phyloP scores from a whole-genome alignment of 2,329 filamentous ascomycete genomes.

The Cadophora malorum region DNA sequence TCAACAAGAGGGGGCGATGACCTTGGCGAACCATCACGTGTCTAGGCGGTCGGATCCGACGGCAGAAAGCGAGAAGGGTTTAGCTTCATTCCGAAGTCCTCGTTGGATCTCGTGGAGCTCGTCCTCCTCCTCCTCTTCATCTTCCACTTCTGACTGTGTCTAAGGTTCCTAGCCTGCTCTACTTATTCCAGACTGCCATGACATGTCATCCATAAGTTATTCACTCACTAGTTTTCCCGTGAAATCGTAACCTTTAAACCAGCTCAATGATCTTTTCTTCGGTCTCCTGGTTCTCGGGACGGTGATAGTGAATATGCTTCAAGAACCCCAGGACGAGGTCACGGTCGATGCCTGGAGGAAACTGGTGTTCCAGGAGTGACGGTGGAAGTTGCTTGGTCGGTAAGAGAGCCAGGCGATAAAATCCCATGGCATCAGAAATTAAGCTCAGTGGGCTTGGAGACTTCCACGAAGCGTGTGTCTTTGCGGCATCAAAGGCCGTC shows the following conservation, averaged over 20 bases:
- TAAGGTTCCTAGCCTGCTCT: too few relatives aligned
- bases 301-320: not conserved
- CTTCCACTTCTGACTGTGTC: too few relatives aligned
- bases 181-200: too few relatives aligned
- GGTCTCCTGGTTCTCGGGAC: too few relatives aligned
- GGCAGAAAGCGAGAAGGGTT: not conserved
- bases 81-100: too few relatives aligned
- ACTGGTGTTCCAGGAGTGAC: not conserved
- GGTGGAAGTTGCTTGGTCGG: not conserved
- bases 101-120: too few relatives aligned
- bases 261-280: not conserved
- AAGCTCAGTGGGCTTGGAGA: not conserved
- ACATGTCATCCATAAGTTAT: too few relatives aligned
- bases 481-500: not conserved
- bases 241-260: too few relatives aligned
- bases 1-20: not conserved
- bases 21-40: slow-evolving; percentile 13
- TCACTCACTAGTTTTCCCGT: too few relatives aligned
- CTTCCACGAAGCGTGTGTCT: not conserved
- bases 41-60: not conserved
- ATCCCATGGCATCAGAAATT: not conserved
- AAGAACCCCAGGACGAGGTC: not conserved
- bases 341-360: not conserved
- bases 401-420: not conserved
- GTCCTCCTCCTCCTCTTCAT: too few relatives aligned